Evolutionary conservation across 306 rosid species (phyloP).

Genomic region (Vigna hirtella): DNA sequence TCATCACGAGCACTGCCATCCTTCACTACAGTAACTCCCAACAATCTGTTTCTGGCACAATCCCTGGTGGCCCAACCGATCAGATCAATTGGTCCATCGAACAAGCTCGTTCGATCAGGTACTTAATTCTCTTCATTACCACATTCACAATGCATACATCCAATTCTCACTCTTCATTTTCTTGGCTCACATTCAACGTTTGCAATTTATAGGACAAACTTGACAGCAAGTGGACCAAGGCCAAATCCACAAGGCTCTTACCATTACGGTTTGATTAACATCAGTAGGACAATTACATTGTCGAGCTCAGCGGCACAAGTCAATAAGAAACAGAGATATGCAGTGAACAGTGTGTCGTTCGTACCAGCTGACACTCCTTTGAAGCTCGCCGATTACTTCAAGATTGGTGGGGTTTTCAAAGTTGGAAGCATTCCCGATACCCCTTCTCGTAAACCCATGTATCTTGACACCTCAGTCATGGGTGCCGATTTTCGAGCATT

Average conservation of each 20-base stretch:
- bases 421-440: conserved; percentile 78
- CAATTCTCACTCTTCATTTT: background rate
- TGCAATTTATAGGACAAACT: conserved; percentile 69
- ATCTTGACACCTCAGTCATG: conserved; percentile 86
- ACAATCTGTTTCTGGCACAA: conserved; percentile 56
- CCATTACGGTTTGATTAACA: conserved; percentile 80
- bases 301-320: conserved; percentile 82
- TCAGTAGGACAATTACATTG: conserved; percentile 68
- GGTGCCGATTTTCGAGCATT: conserved; percentile 86
- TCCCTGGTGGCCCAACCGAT: conserved; percentile 77
- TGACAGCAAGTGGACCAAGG: conserved; percentile 96
- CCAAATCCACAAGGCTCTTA: conserved; percentile 98
- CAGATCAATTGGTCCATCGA: conserved; percentile 75
- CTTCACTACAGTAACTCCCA: conserved; percentile 79
- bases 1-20: conserved; percentile 65
- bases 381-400: conserved; percentile 89
- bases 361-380: conserved; percentile 78
- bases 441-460: conserved; percentile 61
- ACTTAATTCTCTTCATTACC: background rate
- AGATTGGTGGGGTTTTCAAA: conserved; percentile 70
- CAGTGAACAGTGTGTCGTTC: conserved; percentile 79
- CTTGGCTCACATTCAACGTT: background rate
- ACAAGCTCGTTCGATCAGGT: conserved; percentile 92
- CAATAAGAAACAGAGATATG: conserved; percentile 78
- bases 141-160: too few species aligned